phyloP scores from a whole-genome alignment of 129 eudicot genomes.

The Scalesia atractyloides region DNA sequence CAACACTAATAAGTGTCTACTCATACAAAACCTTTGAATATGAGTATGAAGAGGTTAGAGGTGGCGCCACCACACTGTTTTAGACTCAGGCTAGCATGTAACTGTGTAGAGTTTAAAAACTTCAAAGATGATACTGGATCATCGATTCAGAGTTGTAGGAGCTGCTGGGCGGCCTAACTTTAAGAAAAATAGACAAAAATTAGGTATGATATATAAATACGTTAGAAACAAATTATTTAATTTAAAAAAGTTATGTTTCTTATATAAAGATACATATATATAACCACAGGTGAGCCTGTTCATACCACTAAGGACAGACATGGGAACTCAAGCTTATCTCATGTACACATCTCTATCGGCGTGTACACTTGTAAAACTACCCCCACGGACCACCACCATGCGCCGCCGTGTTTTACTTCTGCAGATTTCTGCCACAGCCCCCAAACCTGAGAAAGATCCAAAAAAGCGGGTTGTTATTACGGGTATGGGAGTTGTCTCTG shows the following conservation, averaged over 20 bases:
- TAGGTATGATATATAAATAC: no score
- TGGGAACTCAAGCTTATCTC: not conserved
- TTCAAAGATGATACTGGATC: no score
- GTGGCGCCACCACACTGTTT: no score
- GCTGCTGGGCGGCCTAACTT: no score
- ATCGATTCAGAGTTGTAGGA: no score
- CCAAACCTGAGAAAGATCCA: slow-evolving; percentile 73
- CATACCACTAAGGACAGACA: not conserved
- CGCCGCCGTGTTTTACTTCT: slow-evolving; percentile 12
- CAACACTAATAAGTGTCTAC: no score
- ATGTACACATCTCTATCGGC: not conserved
- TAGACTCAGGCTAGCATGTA: no score
- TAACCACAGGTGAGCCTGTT: not conserved
- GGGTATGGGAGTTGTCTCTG: slow-evolving; percentile 88
- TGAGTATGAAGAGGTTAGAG: no score
- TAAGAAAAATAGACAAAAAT: no score
- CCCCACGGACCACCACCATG: slow-evolving; percentile 14
- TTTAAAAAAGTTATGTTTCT: not conserved
- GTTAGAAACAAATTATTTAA: no score
- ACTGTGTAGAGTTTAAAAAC: no score
- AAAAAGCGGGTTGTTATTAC: slow-evolving; percentile 83
- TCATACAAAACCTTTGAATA: no score
- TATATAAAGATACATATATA: not conserved
- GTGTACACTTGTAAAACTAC: not conserved
- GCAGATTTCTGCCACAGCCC: slow-evolving; percentile 32